Evolutionary conservation across 495 filamentous ascomycete species (phyloP), one percentile per base, ranked within the genome.

Genomic region (Talaromyces wortmannii): DNA sequence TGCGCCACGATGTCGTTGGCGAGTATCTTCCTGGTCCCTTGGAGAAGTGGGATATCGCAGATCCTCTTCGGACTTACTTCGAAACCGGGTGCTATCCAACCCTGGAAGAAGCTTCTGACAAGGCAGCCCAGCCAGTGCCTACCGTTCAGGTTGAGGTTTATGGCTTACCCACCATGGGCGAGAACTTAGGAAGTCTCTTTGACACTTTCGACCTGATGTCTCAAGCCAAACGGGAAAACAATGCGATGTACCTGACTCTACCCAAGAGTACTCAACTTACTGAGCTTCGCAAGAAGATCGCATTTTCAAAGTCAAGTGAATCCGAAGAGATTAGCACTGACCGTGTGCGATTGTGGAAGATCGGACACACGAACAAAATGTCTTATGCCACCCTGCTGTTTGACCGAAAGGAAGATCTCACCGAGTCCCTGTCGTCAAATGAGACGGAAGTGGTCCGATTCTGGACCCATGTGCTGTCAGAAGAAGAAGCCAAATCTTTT

Each of bases 1-100:
- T 86, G 5, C 79, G 81, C 32, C 69, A 71, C 29, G 82, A 86
- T 59, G 65, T 78, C 48, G 65, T 77, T 2, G 56, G 62, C 0
- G 70, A 75, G 10, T 66, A 67, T 23, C 57, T 78, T 18, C 73
- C 75, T 42, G 75, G 75, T 45, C 68, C 70, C 0, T 68, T 75
- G 30, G 71, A 71, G 0, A 67, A 71, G n/a, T 76, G 73, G 69
- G 67, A 75, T 15, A 63, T 66, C 8, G 46, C 70, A 0, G 57
- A 65, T 3, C 32, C 62, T 3, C 33, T 76, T 47, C 69, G 73
- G 47, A 60, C 66, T 23, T 75, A 75, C 56, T 75, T 72, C 31
- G 67, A 73, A 45, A 67, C 59, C 0, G 71, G 71, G 5, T 55
- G 59, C 0, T 67, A 66, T 44, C 55, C 55, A 6, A 44, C 55